Evolutionary conservation across 208 protist genomes (phyloP).

Genomic region (Leishmania guyanensis): DNA sequence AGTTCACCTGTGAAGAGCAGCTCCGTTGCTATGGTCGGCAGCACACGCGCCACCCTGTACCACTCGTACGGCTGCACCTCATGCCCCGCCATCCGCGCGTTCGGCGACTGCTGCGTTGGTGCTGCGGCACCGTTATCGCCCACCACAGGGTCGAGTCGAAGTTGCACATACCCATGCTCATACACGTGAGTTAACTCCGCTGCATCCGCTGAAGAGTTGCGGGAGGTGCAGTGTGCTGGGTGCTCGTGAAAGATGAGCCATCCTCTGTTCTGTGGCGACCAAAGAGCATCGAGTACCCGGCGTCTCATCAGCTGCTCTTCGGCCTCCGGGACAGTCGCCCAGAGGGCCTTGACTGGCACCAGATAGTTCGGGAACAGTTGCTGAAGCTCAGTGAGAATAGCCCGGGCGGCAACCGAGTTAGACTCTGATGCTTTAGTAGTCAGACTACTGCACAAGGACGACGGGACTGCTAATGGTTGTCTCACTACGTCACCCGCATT

Average conservation of each 20-base stretch:
- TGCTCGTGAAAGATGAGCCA: slow-evolving; percentile 18
- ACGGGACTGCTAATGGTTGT: neutral
- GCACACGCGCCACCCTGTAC: slow-evolving; percentile 76
- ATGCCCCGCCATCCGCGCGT: slow-evolving; percentile 32
- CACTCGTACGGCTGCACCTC: slow-evolving; percentile 76
- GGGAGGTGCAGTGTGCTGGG: slow-evolving; percentile 8
- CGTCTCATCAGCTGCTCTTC: slow-evolving; percentile 7
- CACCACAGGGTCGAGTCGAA: neutral
- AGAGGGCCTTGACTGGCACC: slow-evolving; percentile 56
- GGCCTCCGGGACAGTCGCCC: slow-evolving; percentile 20
- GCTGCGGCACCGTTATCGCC: neutral
- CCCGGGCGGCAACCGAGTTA: neutral
- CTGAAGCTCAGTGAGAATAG: slow-evolving; percentile 21
- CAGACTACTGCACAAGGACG: neutral
- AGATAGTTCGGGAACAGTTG: slow-evolving; percentile 59
- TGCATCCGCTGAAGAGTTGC: neutral
- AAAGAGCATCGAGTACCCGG: slow-evolving; percentile 17
- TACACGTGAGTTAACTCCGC: neutral
- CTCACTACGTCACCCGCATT: neutral
- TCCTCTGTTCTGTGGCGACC: neutral
- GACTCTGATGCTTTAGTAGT: neutral
- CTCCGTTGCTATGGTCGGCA: slow-evolving; percentile 37
- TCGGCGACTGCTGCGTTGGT: neutral
- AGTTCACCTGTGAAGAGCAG: slow-evolving; percentile 47
- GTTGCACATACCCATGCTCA: slow-evolving; percentile 30